phyloP scores from a whole-genome alignment of 257 asterid species.

The Perilla frutescens region DNA sequence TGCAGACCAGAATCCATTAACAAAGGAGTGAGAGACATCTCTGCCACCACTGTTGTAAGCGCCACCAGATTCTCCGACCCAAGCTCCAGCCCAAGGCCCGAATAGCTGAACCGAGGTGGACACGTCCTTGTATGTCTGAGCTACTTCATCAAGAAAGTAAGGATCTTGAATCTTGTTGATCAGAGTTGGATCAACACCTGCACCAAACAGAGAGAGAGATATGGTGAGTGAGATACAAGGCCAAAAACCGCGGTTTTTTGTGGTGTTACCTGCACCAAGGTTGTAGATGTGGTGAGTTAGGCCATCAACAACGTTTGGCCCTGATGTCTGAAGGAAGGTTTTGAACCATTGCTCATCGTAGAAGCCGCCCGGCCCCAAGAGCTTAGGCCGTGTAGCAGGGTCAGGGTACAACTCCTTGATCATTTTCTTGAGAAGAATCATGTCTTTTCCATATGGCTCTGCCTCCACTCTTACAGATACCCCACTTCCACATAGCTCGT shows the following conservation, averaged over 20 bases:
- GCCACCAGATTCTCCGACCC: constrained; percentile 97
- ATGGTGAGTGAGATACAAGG: not conserved
- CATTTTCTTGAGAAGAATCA: constrained; percentile 50
- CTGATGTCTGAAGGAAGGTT: constrained; percentile 53
- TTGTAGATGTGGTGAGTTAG: constrained; percentile 83
- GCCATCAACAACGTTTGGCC: constrained; percentile 69
- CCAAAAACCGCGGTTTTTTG: not conserved
- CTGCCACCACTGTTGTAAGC: constrained; percentile 93
- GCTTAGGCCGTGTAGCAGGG: constrained; percentile 49
- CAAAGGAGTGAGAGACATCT: constrained; percentile 70
- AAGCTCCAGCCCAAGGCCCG: constrained; percentile 73
- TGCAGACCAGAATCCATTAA: constrained; percentile 73
- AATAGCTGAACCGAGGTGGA: constrained; percentile 39
- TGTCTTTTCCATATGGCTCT: constrained; percentile 72
- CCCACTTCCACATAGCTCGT: constrained; percentile 75
- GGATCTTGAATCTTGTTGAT: constrained; percentile 75
- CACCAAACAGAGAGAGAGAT: not conserved
- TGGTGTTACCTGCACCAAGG: constrained; percentile 69
- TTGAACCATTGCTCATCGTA: constrained; percentile 69
- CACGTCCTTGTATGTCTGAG: constrained; percentile 57
- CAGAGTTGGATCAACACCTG: constrained; percentile 61
- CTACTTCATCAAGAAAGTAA: constrained; percentile 49
- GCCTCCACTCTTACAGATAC: constrained; percentile 60
- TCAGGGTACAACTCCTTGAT: constrained; percentile 56
- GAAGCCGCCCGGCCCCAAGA: constrained; percentile 82